Base-by-base conservation (phyloP, 1,284 basidiomycete genomes). In the Ganoderma leucocontextum region DNA sequence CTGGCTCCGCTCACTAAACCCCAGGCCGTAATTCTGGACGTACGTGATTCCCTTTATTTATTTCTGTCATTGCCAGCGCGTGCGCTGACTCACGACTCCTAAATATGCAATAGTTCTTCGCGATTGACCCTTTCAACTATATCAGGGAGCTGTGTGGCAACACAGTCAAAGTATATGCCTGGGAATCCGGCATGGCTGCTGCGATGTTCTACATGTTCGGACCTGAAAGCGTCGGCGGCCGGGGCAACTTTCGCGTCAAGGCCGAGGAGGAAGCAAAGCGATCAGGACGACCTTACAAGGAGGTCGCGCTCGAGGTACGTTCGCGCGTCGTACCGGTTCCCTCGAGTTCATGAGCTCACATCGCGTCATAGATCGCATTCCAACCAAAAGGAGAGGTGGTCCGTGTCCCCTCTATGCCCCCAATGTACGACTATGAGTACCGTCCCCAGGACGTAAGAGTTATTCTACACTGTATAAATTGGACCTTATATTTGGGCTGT, bases 341-440 rank as follows among this genome's bases (percentile, higher is more conserved):
- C 5, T 22, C 15, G 19, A 13, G 17, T 35, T 33, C 17, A 10
- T 2, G 2, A 17, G 12, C 22, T n/a, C 4, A 42, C 13, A 2
- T 29, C 25, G 12, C 29, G 29, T n/a, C 17, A 22, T 38, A 75
- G 73, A 53, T 75, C 3, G 25, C 62, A 0, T 68, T 66, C n/a
- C 39, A 57, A 5, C 13, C 47, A 25, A 49, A 62, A 5, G 71
- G 67, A 0, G 47, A 64, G 8, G 49, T 77, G 1, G 44, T 75
- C 0, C 52, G 60, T 0, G 60, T 75, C 10, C 74, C 75, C 0
- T 73, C 70, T 2, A 49, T 76, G 36, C 71, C 75, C 19, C 67
- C 71, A 0, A 73, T 76, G 67, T 73, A 75, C 55, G 73, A 76
- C 60, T 63, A 75, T 36, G 76, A 77, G 62, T 53, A 62, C 19